Percentiles rank a stretch among this genome's conserved stretches.
These are phyloP conservation scores for Dendrobium nobile DNA, from an alignment of 106 monocot species.

Conservation along the genomic window DNA sequence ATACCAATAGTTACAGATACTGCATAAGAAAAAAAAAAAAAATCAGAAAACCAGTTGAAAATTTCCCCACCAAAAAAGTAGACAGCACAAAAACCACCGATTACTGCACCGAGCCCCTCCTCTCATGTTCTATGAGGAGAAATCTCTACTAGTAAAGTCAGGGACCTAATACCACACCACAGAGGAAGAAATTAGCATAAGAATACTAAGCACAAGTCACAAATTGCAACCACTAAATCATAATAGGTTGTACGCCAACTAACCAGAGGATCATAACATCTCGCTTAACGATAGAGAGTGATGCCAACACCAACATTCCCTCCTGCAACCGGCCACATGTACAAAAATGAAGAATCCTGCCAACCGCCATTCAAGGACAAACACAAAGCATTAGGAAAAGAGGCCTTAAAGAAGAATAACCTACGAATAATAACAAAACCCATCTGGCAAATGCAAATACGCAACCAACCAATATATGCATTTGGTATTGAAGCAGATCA, in stretches of 20 bases:
- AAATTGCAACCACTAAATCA: not conserved
- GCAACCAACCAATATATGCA: constrained; percentile 83
- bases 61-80: not conserved
- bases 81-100: constrained; percentile 29
- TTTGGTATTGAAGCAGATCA: constrained; percentile 93
- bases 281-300: constrained; percentile 60
- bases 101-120: constrained; percentile 93
- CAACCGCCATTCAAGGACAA: not conserved
- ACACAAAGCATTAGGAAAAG: not conserved
- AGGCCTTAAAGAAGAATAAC: not conserved
- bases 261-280: not conserved
- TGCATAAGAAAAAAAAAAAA: constrained; percentile 17
- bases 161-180: constrained; percentile 47
- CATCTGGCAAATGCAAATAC: constrained; percentile 84
- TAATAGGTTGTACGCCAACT: not conserved
- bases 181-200: not conserved
- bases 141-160: constrained; percentile 94
- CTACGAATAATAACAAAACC: not conserved
- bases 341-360: constrained; percentile 87
- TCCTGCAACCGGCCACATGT: constrained; percentile 85
- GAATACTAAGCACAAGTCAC: not conserved
- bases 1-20: constrained; percentile 92
- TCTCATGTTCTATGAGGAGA: constrained; percentile 91
- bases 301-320: constrained; percentile 91
- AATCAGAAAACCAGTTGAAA: not conserved